Evolutionary conservation across 164 flowering plant species (phyloP).

Genomic region (Amborella trichopoda): DNA sequence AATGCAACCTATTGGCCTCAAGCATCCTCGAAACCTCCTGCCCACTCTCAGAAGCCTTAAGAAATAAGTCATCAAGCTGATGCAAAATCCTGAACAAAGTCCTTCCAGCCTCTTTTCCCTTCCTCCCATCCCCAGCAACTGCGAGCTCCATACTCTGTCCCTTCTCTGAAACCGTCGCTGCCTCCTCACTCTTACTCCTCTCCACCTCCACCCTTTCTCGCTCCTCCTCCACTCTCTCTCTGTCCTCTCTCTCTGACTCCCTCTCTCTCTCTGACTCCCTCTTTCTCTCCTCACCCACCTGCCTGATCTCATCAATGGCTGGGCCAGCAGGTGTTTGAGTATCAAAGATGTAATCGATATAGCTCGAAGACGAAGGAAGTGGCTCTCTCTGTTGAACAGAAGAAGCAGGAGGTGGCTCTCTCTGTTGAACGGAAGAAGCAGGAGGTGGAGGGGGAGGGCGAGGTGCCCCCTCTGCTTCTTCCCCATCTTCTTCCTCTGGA

Average conservation of each 20-base stretch:
- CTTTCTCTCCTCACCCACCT: not conserved
- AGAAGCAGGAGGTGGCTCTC: not conserved
- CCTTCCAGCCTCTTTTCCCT: constrained; percentile 8
- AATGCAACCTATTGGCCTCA: constrained; percentile 80
- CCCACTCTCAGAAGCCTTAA: constrained; percentile 70
- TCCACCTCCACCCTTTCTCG: not conserved
- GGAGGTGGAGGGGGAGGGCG: constrained; percentile 12
- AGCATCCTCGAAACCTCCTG: constrained; percentile 86
- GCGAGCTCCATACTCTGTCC: constrained; percentile 36
- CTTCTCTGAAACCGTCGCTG: constrained; percentile 11
- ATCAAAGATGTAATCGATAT: not conserved
- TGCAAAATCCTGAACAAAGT: constrained; percentile 41
- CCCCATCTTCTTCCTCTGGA: constrained; percentile 21
- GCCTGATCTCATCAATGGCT: not conserved
- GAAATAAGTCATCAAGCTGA: constrained; percentile 66
- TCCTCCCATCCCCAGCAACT: constrained; percentile 28
- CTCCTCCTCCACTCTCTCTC: not conserved
- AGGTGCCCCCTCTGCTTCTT: constrained; percentile 6
- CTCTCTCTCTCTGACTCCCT: not conserved
- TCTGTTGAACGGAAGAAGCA: constrained; percentile 1
- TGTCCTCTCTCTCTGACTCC: too few species aligned
- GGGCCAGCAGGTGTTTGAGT: not conserved
- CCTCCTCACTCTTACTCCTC: constrained; percentile 7
- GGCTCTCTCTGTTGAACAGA: not conserved
- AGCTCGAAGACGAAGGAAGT: not conserved